Conservation (phyloP, 768 basidiomycete genomes). For the Vishniacozyma victoriae region DNA sequence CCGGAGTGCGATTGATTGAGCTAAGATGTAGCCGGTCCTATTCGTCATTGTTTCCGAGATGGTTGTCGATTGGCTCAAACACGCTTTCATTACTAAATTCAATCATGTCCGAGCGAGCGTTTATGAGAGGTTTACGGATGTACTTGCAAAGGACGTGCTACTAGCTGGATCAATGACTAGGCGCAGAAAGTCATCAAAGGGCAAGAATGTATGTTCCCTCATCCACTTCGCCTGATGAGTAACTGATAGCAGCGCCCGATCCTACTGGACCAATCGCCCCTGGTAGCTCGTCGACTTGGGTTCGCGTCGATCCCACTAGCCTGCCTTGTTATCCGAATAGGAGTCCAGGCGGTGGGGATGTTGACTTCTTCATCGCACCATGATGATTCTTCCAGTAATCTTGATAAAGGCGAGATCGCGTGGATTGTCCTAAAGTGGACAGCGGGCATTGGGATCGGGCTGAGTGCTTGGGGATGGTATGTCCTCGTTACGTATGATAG, state of each 20-base stretch:
- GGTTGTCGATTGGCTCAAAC: constrained; percentile 96
- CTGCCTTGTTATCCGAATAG: constrained; percentile 56
- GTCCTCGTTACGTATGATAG: constrained; percentile 24
- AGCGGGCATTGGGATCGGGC: constrained; percentile 23
- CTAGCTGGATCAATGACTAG: constrained; percentile 46
- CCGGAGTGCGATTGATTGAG: neutral
- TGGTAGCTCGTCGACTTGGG: constrained; percentile 86
- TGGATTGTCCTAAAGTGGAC: constrained; percentile 54
- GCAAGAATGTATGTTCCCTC: constrained; percentile 54
- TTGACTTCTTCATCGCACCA: constrained; percentile 27
- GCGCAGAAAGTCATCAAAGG: constrained; percentile 9
- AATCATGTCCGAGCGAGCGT: constrained; percentile 94
- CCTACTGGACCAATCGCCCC: constrained; percentile 90
- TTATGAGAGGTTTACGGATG: constrained; percentile 90
- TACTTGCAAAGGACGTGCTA: constrained; percentile 86
- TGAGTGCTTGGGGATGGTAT: constrained; percentile 72
- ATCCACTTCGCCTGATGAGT: neutral
- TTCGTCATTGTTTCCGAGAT: constrained; percentile 87
- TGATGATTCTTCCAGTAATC: constrained; percentile 10
- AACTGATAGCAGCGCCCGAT: constrained; percentile 56
- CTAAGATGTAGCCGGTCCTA: constrained; percentile 67
- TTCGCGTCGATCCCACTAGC: constrained; percentile 90
- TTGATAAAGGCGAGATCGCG: constrained; percentile 15
- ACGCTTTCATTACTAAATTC: constrained; percentile 99
- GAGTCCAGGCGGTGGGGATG: constrained; percentile 49